phyloP scores from a whole-genome alignment of 1,139 yeast species.

The Taphrina sp. region DNA sequence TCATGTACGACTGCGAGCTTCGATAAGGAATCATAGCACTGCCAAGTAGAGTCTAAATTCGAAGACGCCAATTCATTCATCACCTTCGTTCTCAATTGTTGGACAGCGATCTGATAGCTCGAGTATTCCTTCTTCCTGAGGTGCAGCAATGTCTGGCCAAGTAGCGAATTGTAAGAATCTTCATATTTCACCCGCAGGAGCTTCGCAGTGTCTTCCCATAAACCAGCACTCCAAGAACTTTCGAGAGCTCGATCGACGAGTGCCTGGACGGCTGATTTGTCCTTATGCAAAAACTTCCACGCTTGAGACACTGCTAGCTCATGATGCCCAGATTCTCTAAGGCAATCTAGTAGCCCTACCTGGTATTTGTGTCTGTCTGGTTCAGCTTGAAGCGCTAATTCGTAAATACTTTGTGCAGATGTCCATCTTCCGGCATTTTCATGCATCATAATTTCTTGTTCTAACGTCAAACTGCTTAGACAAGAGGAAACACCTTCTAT shows the following conservation, averaged over 20 bases:
- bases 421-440: constrained; percentile 87
- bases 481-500: constrained; percentile 79
- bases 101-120: constrained; percentile 48
- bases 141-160: constrained; percentile 60
- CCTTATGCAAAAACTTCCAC: neutral
- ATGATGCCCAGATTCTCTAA: constrained; percentile 60
- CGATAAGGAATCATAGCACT: constrained; percentile 57
- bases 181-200: constrained; percentile 55
- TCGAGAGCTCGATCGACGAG: constrained; percentile 56
- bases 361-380: constrained; percentile 45
- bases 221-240: constrained; percentile 69
- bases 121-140: constrained; percentile 45
- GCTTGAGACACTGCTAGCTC: constrained; percentile 44
- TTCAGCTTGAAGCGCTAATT: constrained; percentile 56
- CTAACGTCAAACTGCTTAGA: constrained; percentile 58
- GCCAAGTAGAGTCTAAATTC: constrained; percentile 60
- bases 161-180: constrained; percentile 57
- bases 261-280: neutral
- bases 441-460: constrained; percentile 70
- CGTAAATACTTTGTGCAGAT: constrained; percentile 81
- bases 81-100: constrained; percentile 55
- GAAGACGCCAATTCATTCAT: constrained; percentile 64
- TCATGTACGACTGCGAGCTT: constrained; percentile 74
- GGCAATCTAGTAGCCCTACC: constrained; percentile 52
- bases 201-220: constrained; percentile 51